Base-by-base conservation (phyloP, 192 early-diverging fungal species). In the Gorgonomyces haynaldii region DNA sequence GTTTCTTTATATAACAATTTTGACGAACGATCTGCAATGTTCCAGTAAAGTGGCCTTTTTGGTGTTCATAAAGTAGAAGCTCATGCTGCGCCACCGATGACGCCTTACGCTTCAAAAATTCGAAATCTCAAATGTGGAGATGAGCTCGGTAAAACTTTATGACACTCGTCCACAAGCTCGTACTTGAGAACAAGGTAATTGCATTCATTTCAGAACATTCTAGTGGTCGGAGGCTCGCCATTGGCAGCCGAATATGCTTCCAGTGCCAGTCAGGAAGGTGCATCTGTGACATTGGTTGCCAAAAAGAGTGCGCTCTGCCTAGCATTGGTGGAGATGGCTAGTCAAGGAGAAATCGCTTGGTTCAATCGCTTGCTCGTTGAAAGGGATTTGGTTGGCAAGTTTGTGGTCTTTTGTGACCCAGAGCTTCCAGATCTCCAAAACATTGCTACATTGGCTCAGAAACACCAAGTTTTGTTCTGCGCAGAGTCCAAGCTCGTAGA, bases 401-500 rank as follows among this genome's bases (percentile, higher is more conserved):
- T 50, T 0, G 12, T 78, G 17, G 73, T 55, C 53, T 72, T 96
- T 29, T 71, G 83, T 41, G 81, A 85, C 61, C 69, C 61, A 8
- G 16, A 4, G 25, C 25, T 28, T 9, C 16, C 16, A 43, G 42
- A n/a, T 2, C 8, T 43, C 17, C 26, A 17, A 8, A 28, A 21
- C 8, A 43, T 28, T 4, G 22, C 16, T 43, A 5, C 8, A 22
- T 28, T 15, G 0, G 19, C 29, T 28, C 19, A 41, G 12, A 31
- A 8, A 8, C 12, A 8, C 30, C 6, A 31, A 31, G 16, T 43
- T 28, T 43, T 28, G 16, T 15, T 43, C 29, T 22, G 17, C 29
- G 3, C 12, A n/a, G 29, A 27, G 6, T 43, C 23, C n/a, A 28
- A 25, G 1, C 17, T 43, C 29, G 42, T 23, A 43, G 29, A 43